Evolutionary conservation across 2,329 filamentous ascomycete genomes (phyloP).

Genomic region (Diplodia intermedia): DNA sequence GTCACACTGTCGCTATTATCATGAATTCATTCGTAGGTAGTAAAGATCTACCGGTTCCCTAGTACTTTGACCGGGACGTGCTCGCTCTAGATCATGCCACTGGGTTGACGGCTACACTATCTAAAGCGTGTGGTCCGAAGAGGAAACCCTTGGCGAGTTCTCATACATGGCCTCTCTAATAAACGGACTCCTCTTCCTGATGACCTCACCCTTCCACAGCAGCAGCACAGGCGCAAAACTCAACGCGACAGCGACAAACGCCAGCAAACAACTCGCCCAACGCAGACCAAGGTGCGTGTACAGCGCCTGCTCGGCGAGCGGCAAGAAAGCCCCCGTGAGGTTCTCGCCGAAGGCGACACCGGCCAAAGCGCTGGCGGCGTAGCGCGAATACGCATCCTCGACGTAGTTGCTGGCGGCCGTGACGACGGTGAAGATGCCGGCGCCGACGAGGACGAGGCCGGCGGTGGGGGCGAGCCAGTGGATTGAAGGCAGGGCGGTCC

Average conservation of each 20-base stretch:
- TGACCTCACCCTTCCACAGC: constrained; percentile 50
- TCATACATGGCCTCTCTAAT: constrained; percentile 41
- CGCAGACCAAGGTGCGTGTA: constrained; percentile 57
- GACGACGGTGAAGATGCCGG: constrained; percentile 49
- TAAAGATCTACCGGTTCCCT: no score
- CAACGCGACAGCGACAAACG: constrained; percentile 52
- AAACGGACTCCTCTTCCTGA: constrained; percentile 50
- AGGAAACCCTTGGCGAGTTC: background rate
- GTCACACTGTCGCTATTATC: no score
- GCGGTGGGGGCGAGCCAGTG: constrained; percentile 44
- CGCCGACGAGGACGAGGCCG: constrained; percentile 39
- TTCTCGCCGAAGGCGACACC: constrained; percentile 60
- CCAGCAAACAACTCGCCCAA: constrained; percentile 58
- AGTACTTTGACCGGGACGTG: no score
- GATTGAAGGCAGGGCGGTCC: constrained; percentile 34
- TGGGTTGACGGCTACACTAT: no score
- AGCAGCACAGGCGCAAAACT: constrained; percentile 56
- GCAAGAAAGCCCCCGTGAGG: constrained; percentile 56
- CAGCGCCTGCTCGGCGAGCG: constrained; percentile 56
- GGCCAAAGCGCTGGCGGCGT: constrained; percentile 58
- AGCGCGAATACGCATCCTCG: constrained; percentile 57
- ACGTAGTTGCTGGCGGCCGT: constrained; percentile 59
- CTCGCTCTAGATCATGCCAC: no score
- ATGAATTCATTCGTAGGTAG: no score
- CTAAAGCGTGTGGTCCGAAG: no score